Percentiles rank a stretch among this genome's conserved stretches.
These are phyloP conservation scores for Trypethelium eluteriae DNA, from an alignment of 495 filamentous ascomycete species.

Conservation along the genomic window DNA sequence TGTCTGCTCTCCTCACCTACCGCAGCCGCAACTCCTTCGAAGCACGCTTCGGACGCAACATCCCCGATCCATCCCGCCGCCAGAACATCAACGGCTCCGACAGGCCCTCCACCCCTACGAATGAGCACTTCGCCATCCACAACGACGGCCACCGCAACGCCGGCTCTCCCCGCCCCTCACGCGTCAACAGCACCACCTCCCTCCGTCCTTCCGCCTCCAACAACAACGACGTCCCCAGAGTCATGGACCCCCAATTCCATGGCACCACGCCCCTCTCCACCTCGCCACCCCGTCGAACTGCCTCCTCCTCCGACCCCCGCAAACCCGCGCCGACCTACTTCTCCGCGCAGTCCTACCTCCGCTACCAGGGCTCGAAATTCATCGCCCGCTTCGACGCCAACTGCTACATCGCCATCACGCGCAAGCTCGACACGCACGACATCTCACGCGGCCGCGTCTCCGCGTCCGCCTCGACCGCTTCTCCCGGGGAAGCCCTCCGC, in stretches of 20 bases:
- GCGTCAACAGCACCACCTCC: conserved; percentile 34
- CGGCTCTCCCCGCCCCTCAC: conserved; percentile 38
- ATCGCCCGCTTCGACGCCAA: conserved; percentile 95
- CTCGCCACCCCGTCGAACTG: conserved; percentile 24
- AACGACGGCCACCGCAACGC: conserved; percentile 79
- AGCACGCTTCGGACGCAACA: conserved; percentile 87
- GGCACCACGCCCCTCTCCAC: conserved; percentile 45
- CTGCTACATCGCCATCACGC: conserved; percentile 97
- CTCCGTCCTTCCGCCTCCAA: not conserved
- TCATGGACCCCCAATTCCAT: conserved; percentile 71
- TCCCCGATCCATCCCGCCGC: conserved; percentile 69
- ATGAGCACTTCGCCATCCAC: conserved; percentile 88
- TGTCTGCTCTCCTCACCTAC: conserved; percentile 93
- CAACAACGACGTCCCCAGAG: conserved; percentile 25
- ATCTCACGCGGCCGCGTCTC: conserved; percentile 62
- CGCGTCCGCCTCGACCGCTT: conserved; percentile 30
- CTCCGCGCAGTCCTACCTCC: conserved; percentile 92
- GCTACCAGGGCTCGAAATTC: conserved; percentile 97
- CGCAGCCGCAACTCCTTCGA: conserved; percentile 95
- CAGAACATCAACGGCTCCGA: conserved; percentile 68
- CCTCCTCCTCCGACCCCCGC: conserved; percentile 28
- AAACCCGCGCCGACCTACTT: conserved; percentile 75
- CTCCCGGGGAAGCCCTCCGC: conserved; percentile 37
- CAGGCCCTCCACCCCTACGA: conserved; percentile 55
- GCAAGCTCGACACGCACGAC: conserved; percentile 98